These are phyloP conservation scores for Xylariaceae sp. DNA, from an alignment of 2,329 filamentous ascomycete species.

Conservation along the genomic window DNA sequence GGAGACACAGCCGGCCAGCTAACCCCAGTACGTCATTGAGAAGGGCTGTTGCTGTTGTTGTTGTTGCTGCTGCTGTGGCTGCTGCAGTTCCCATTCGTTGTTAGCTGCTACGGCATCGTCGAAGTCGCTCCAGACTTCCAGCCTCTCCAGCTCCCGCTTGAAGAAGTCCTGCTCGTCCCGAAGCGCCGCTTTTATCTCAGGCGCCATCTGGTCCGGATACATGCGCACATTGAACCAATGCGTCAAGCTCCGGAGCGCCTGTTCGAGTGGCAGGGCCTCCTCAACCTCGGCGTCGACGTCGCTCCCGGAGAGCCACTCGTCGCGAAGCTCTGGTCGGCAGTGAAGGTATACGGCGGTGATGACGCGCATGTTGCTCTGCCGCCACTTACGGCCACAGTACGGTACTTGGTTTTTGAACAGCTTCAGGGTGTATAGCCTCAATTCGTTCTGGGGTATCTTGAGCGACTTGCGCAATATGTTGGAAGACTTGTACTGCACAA, in stretches of 20 bases:
- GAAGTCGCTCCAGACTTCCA: slow-evolving; percentile 51
- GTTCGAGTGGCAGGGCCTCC: slow-evolving; percentile 84
- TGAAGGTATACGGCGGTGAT: slow-evolving; percentile 96
- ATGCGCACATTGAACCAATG: slow-evolving; percentile 88
- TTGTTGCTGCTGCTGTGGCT: too few species aligned
- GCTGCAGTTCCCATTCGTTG: too few species aligned
- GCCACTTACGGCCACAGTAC: slow-evolving; percentile 97
- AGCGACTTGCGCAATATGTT: slow-evolving; percentile 88
- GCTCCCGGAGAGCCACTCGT: slow-evolving; percentile 89
- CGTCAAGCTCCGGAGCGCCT: slow-evolving; percentile 80
- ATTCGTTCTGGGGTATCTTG: slow-evolving; percentile 79
- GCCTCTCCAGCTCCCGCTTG: slow-evolving; percentile 67
- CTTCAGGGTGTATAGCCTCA: slow-evolving; percentile 92
- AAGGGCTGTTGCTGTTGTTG: too few species aligned
- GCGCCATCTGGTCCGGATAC: slow-evolving; percentile 73
- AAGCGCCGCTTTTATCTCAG: slow-evolving; percentile 51
- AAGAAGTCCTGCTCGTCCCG: slow-evolving; percentile 77
- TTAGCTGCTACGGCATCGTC: slow-evolving; percentile 14
- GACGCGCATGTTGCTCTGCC: slow-evolving; percentile 96
- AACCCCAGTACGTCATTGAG: too few species aligned
- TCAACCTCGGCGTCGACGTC: slow-evolving; percentile 94
- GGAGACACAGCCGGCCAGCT: too few species aligned
- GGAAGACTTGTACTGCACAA: slow-evolving; percentile 93
- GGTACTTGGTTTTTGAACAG: slow-evolving; percentile 98
- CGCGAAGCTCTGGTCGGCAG: slow-evolving; percentile 83